Conservation (phyloP, 192 early-diverging fungal species). For the Coemansia sp. region DNA sequence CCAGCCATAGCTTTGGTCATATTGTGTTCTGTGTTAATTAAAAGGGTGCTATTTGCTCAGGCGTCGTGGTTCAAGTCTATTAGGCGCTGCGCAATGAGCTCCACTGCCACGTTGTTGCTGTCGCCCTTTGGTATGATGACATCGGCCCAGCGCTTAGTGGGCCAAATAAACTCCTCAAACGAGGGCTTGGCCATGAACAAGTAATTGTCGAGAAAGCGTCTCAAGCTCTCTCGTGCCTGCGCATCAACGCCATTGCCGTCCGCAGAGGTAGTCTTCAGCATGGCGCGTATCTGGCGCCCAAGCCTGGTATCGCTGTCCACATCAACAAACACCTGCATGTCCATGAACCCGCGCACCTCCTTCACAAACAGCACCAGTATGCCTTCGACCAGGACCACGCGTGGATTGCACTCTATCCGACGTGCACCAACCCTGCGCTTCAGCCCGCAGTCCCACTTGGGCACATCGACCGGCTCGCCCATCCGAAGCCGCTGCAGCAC, state of each 20-base stretch:
- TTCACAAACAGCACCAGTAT: constrained; percentile 72
- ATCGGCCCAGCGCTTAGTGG: constrained; percentile 73
- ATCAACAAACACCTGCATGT: constrained; percentile 82
- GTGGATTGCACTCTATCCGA: constrained; percentile 46
- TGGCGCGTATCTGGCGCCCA: constrained; percentile 33
- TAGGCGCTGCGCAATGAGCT: constrained; percentile 59
- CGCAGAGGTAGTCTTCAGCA: constrained; percentile 16
- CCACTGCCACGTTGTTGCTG: constrained; percentile 61
- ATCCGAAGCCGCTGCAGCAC: constrained; percentile 54
- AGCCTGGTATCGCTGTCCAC: constrained; percentile 80
- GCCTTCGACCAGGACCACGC: constrained; percentile 76
- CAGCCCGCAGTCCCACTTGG: constrained; percentile 61
- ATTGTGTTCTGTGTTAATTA: no score
- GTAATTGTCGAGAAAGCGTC: constrained; percentile 65
- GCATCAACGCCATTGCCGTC: constrained; percentile 16
- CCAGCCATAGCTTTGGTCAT: no score
- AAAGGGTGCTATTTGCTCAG: not conserved
- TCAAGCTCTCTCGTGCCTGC: constrained; percentile 26
- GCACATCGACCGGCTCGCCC: constrained; percentile 56
- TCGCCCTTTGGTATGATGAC: constrained; percentile 70
- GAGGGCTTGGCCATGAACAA: constrained; percentile 75
- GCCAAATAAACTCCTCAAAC: constrained; percentile 86
- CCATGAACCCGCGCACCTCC: constrained; percentile 62
- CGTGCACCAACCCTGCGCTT: constrained; percentile 18
- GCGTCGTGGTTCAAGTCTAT: constrained; percentile 31